A percentile compares a stretch with the other conserved stretches of the same genome.
These are phyloP conservation scores for Dioscorea zingiberensis DNA, from an alignment of 106 monocot species.

Conservation along the genomic window DNA sequence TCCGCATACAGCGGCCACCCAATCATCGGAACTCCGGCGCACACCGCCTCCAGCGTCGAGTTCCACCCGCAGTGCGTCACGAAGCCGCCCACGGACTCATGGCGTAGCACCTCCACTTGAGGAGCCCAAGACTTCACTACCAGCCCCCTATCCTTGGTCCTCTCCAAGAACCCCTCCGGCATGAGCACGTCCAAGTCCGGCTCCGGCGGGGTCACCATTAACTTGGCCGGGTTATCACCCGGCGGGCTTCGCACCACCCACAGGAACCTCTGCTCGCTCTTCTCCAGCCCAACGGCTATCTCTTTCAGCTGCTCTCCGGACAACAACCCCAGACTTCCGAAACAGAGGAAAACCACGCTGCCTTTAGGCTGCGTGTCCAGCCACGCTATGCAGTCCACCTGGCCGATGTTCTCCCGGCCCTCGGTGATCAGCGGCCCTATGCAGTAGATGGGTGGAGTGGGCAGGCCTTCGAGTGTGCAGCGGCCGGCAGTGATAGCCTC, in stretches of 20 bases:
- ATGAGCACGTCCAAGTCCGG: slow-evolving; percentile 42
- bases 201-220: slow-evolving; percentile 10
- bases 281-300: slow-evolving; percentile 60
- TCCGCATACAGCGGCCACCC: slow-evolving; percentile 80
- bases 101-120: slow-evolving; percentile 44
- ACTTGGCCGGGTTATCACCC: not conserved
- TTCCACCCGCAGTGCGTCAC: slow-evolving; percentile 82
- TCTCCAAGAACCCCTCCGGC: slow-evolving; percentile 50
- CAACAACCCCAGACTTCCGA: slow-evolving; percentile 57
- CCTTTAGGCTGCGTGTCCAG: slow-evolving; percentile 43
- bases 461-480: not conserved
- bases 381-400: slow-evolving; percentile 40
- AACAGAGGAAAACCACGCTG: slow-evolving; percentile 74
- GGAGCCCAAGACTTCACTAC: slow-evolving; percentile 68
- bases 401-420: not conserved
- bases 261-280: slow-evolving; percentile 54
- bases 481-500: not conserved
- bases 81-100: slow-evolving; percentile 56
- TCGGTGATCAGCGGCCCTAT: slow-evolving; percentile 45
- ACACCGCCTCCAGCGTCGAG: slow-evolving; percentile 55
- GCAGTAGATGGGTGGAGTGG: slow-evolving; percentile 19
- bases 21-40: slow-evolving; percentile 49
- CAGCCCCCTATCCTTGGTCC: slow-evolving; percentile 38
- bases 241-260: slow-evolving; percentile 61
- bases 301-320: slow-evolving; percentile 39